A percentile compares a stretch with the other conserved stretches of the same genome.
phyloP scores from a whole-genome alignment of 371 early-diverging fungal genomes.

The Mortierella sp. region DNA sequence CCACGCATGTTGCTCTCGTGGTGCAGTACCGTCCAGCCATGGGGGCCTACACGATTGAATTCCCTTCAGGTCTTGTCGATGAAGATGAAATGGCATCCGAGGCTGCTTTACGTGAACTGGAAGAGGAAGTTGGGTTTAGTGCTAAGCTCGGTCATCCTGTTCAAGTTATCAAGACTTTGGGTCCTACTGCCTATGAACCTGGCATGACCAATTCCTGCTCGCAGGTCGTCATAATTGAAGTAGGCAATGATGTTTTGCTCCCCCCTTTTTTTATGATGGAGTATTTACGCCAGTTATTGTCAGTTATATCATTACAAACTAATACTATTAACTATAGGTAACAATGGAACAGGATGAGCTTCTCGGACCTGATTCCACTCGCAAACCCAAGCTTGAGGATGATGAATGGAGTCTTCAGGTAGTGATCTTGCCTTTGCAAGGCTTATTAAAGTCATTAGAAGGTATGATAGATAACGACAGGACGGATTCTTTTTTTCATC shows the following conservation, averaged over 20 bases:
- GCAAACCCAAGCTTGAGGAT: conserved; percentile 56
- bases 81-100: conserved; percentile 57
- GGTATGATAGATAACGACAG: conserved; percentile 36
- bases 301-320: background rate
- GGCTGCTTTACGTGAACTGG: conserved; percentile 69
- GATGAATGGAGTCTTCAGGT: conserved; percentile 73
- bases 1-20: conserved; percentile 66
- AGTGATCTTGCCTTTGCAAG: conserved; percentile 58
- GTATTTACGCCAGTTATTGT: no score
- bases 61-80: conserved; percentile 77
- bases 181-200: conserved; percentile 69
- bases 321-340: conserved; percentile 20
- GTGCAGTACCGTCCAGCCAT: conserved; percentile 76
- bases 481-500: background rate
- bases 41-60: conserved; percentile 67
- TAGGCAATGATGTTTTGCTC: conserved; percentile 1
- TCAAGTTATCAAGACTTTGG: conserved; percentile 30
- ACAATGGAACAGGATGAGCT: conserved; percentile 40
- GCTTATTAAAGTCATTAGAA: conserved; percentile 46
- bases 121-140: conserved; percentile 73
- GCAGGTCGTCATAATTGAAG: conserved; percentile 60
- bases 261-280: no score
- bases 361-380: conserved; percentile 20
- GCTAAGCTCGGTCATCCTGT: conserved; percentile 19
- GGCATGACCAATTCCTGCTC: conserved; percentile 70